Evolutionary conservation across 75 land plant species (phyloP).

Genomic region (Larix kaempferi): DNA sequence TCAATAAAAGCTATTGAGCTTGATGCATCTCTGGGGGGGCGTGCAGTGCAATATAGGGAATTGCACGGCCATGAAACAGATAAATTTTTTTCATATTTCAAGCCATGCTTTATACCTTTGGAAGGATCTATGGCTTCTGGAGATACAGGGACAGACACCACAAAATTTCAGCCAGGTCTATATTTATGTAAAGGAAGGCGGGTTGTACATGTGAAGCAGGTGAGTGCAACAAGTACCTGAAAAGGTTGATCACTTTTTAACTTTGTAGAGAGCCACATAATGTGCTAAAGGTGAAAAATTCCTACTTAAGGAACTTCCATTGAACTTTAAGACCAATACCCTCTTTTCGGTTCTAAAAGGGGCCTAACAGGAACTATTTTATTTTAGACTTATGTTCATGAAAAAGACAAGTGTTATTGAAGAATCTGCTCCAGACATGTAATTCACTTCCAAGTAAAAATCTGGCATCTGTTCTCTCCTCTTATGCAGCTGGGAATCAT

Average conservation of each 20-base stretch:
- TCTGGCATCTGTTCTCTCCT: not conserved
- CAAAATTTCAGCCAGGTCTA: conserved; percentile 28
- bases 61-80: conserved; percentile 27
- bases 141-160: conserved; percentile 15
- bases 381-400: not conserved
- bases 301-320: not conserved
- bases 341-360: not conserved
- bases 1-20: conserved; percentile 28
- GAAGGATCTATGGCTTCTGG: conserved; percentile 39
- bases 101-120: conserved; percentile 36
- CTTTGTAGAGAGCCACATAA: not conserved
- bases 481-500: conserved; percentile 4
- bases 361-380: not conserved
- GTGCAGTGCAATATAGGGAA: conserved; percentile 34
- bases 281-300: not conserved
- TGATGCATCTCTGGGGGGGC: conserved; percentile 41
- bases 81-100: conserved; percentile 31
- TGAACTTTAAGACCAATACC: not conserved
- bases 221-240: not conserved
- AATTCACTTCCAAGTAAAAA: not conserved
- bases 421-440: not conserved
- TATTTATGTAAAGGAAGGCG: conserved; percentile 41
- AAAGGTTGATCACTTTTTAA: not conserved
- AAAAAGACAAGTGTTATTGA: not conserved
- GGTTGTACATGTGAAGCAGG: conserved; percentile 42